Conservation (phyloP, 805 yeast species). For the Yamadazyma sp. region DNA sequence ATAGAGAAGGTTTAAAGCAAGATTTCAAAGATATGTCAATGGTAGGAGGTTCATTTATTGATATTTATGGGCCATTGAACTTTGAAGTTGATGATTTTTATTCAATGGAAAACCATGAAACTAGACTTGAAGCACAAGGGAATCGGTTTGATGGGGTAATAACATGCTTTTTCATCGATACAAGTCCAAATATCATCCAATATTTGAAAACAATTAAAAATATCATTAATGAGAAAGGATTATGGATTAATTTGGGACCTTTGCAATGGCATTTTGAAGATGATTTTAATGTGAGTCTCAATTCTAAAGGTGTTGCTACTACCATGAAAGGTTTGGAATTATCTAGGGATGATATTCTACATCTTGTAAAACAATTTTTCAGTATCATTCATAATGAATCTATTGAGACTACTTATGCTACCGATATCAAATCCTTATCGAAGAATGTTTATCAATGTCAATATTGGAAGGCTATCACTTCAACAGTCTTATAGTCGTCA, state of each 20-base stretch:
- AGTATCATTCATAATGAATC: slow-evolving; percentile 34
- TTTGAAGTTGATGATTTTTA: slow-evolving; percentile 32
- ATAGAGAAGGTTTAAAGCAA: slow-evolving; percentile 20
- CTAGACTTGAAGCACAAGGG: slow-evolving; percentile 37
- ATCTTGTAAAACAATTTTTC: slow-evolving; percentile 53
- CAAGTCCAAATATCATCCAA: slow-evolving; percentile 58
- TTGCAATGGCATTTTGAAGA: slow-evolving; percentile 70
- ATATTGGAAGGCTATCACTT: slow-evolving; percentile 56
- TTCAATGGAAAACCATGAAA: slow-evolving; percentile 24
- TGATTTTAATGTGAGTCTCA: slow-evolving; percentile 26
- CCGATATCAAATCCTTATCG: slow-evolving; percentile 50
- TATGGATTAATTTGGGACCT: slow-evolving; percentile 69
- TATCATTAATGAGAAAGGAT: slow-evolving; percentile 43
- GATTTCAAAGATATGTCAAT: slow-evolving; percentile 49
- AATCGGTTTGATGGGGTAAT: slow-evolving; percentile 42
- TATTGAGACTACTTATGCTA: slow-evolving; percentile 51
- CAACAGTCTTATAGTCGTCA: no score
- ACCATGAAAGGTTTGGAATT: slow-evolving; percentile 59
- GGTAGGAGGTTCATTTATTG: slow-evolving; percentile 71
- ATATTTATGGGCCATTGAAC: slow-evolving; percentile 55
- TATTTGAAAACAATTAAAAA: slow-evolving; percentile 49
- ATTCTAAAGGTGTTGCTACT: slow-evolving; percentile 19
- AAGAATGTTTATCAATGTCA: slow-evolving; percentile 60
- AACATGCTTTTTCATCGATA: slow-evolving; percentile 63
- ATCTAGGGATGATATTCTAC: slow-evolving; percentile 51